Evolutionary conservation across 1,284 basidiomycete genomes (phyloP), one percentile per base, ranked within the genome.

Genomic region (Ustanciosporium gigantosporum): DNA sequence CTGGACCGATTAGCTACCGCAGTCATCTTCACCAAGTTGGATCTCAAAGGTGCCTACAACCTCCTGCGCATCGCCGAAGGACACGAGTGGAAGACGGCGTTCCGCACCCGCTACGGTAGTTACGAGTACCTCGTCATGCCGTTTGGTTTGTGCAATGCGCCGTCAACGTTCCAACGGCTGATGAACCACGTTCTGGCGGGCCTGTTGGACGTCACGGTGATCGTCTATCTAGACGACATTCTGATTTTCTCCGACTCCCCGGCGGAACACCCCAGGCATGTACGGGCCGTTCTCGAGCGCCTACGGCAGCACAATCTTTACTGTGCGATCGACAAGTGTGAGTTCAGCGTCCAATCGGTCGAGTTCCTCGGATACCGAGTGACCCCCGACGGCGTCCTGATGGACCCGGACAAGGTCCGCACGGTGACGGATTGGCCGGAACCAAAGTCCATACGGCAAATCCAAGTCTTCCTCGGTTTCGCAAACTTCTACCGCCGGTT

Each of bases 101-200:
- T 68, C 39, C 17, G 17, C 5, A 42, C 41, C 5, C 31, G 20
- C 13, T 35, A 35, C 27, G 27, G 32, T 11, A 20, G 23, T 25
- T 53, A 29, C 22, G 45, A 53, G 31, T 53, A 31, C 34, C 25
- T 40, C 5, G 50, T 53, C 24, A 53, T 53, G 42, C 52, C 46
- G 1, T 56, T 60, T 29, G 52, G 57, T 0, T 31, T 60, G 19
- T 27, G 22, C 15, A 61, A 61, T 22, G 41, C 58, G 15, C 58
- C 58, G 4, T 17, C 29, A n/a, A 45, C 46, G 2, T 61, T 61
- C 31, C 58, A 61, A 19, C 5, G 17, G 3, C 31, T 61, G 23
- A 57, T 61, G 52, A 56, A 42, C 25, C 5, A 57, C 9, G 16
- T 61, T 6, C 27, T 61, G 4, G 4, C 5, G 15, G 22, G 27